phyloP scores from a whole-genome alignment of 495 filamentous ascomycete genomes.

The Podospora bellae-mahoneyi region DNA sequence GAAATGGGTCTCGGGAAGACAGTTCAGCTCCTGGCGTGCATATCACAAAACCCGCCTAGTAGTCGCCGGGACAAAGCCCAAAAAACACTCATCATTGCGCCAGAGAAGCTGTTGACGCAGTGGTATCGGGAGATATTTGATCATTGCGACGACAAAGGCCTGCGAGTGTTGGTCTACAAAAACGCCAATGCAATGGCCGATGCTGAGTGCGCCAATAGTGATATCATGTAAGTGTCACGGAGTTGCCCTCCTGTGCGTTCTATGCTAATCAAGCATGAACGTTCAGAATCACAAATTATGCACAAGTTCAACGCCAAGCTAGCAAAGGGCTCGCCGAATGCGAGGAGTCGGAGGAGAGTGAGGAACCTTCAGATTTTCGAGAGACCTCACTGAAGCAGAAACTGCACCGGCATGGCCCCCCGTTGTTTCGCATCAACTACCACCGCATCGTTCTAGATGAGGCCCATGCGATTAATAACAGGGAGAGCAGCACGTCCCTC shows the following conservation, averaged over 20 bases:
- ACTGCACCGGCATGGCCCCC: neutral
- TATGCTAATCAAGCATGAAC: neutral
- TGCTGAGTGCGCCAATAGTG: constrained; percentile 24
- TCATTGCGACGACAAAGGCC: constrained; percentile 17
- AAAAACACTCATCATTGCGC: constrained; percentile 49
- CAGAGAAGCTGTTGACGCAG: constrained; percentile 52
- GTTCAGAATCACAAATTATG: constrained; percentile 48
- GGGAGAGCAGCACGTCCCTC: constrained; percentile 38
- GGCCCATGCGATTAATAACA: constrained; percentile 63
- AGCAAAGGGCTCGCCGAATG: constrained; percentile 16
- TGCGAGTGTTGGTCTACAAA: constrained; percentile 22
- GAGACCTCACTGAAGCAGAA: constrained; percentile 8
- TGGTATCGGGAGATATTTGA: constrained; percentile 53
- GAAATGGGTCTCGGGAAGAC: constrained; percentile 67
- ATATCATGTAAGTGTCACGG: constrained; percentile 20
- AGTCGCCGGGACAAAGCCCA: constrained; percentile 14
- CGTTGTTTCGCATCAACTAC: constrained; percentile 50
- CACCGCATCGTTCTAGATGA: constrained; percentile 60
- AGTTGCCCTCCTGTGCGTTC: neutral
- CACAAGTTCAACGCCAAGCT: constrained; percentile 38
- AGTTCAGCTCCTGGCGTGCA: constrained; percentile 48
- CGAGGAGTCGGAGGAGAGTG: constrained; percentile 22
- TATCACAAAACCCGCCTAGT: constrained; percentile 42
- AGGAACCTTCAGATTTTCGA: constrained; percentile 15
- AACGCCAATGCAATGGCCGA: neutral